Evolutionary conservation across 306 rosid genomes (phyloP), one percentile per base, ranked within the genome.

Genomic region (Rubus idaeus): DNA sequence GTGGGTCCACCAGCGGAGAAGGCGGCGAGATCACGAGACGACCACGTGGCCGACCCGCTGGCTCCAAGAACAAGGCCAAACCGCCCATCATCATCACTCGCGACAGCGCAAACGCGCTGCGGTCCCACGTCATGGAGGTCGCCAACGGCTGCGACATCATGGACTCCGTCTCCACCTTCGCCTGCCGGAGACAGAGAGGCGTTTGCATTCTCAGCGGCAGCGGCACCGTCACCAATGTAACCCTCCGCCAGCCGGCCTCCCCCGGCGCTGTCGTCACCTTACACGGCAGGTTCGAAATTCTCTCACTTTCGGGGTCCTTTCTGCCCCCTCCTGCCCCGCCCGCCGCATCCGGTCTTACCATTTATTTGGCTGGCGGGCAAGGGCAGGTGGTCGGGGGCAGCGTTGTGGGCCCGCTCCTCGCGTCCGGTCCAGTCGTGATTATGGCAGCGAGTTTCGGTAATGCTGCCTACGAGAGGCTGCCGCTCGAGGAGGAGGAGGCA

Each of bases 251-350:
- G 60, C 98, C 98, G 2, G 92, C 96, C 18, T 80, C 97, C 0
- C 90, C 96, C 0, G 96, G 97, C 2, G 92, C 97, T 2, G 97
- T 95, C 1, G 96, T 92, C 61, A 87, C 97, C 53, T 74, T 95
- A 57, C 97, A 91, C 1, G 99, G 99, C 14, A 84, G 97, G 70
- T 95, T 92, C 1, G 97, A 95, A 84, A 92, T 95, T 74, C 75
- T 95, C 2, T 95, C 99, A 0, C 70, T 95, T 58, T 92, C 97
- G 0, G 97, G 99, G 0, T 92, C 97, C 0, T 92, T 92, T 57
- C 77, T 95, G n/a, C 99, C 99, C 0, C 98, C 98, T 2, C 98
- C 98, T 0, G 97, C 98, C 0, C 99, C 97, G 0, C 91, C 97
- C 0, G 97, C 93, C 0, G 97, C 97, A 0, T 89, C 97, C 0